A percentile compares a stretch with the other conserved stretches of the same genome.
Conservation (phyloP, 2,329 filamentous ascomycete genomes). For the Epichloe bromicola region DNA sequence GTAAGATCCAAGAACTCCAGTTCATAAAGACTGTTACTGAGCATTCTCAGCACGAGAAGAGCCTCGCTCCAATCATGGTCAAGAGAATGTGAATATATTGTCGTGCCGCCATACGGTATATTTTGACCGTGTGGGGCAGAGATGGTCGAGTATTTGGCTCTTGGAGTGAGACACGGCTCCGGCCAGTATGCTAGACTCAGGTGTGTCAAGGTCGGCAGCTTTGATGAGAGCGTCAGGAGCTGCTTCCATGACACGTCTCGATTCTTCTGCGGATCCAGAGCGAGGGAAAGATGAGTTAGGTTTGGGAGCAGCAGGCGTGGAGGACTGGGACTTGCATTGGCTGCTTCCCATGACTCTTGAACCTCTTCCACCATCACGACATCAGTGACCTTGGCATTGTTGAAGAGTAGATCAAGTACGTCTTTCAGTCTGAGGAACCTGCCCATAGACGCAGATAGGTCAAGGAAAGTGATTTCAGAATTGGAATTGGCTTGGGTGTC, state of each 20-base stretch:
- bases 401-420: constrained; percentile 37
- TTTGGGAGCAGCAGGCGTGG: constrained; percentile 36
- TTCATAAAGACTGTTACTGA: constrained; percentile 41
- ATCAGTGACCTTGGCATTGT: constrained; percentile 11
- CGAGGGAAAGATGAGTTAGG: constrained; percentile 48
- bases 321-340: constrained; percentile 18
- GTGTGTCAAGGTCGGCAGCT: constrained; percentile 43
- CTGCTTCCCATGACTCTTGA: constrained; percentile 42
- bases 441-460: constrained; percentile 40
- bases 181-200: constrained; percentile 51
- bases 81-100: constrained; percentile 42
- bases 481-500: constrained; percentile 13
- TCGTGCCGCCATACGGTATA: constrained; percentile 42
- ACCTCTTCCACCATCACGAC: constrained; percentile 14
- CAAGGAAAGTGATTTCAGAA: constrained; percentile 34
- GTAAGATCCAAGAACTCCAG: constrained; percentile 50
- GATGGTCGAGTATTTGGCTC: constrained; percentile 35
- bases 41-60: constrained; percentile 38
- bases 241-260: constrained; percentile 42
- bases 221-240: constrained; percentile 39
- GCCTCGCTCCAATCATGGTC: constrained; percentile 49
- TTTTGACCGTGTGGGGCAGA: constrained; percentile 28
- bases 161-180: constrained; percentile 42
- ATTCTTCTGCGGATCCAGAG: constrained; percentile 25
- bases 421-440: constrained; percentile 39